A percentile compares a stretch with the other conserved stretches of the same genome.
phyloP scores from a whole-genome alignment of 2,329 filamentous ascomycete species.

The Phyllosticta citribraziliensis region DNA sequence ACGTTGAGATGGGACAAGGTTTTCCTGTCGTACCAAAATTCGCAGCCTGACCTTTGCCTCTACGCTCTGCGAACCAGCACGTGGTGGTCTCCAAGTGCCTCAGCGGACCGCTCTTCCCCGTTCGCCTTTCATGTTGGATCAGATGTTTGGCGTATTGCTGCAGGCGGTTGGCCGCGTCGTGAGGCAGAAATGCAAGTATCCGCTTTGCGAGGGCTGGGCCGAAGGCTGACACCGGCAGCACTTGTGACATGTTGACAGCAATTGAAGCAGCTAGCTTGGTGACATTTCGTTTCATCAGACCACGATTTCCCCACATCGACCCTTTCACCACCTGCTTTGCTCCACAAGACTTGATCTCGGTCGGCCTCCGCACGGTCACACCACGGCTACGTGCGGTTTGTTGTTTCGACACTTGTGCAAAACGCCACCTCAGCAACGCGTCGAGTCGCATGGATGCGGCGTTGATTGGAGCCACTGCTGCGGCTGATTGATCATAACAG shows the following conservation, averaged over 20 bases:
- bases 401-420: neutral
- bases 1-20: neutral
- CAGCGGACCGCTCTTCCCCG: neutral
- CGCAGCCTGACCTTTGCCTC: neutral
- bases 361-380: neutral
- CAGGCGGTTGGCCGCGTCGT: neutral
- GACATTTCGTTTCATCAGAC: neutral
- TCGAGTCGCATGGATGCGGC: neutral
- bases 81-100: neutral
- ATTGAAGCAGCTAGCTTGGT: neutral
- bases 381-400: neutral
- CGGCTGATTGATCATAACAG: neutral
- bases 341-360: neutral
- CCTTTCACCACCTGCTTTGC: neutral
- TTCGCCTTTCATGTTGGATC: neutral
- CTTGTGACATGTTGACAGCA: neutral
- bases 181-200: neutral
- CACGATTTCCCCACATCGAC: neutral
- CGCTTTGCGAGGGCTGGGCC: neutral
- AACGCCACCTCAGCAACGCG: neutral
- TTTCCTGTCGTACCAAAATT: neutral
- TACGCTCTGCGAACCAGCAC: neutral
- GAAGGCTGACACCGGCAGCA: neutral
- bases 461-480: neutral
- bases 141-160: neutral